Percentiles rank a stretch among this genome's conserved stretches.
These are phyloP conservation scores for Lasiodiplodia gonubiensis DNA, from an alignment of 2,329 filamentous ascomycete species.

Conservation along the genomic window DNA sequence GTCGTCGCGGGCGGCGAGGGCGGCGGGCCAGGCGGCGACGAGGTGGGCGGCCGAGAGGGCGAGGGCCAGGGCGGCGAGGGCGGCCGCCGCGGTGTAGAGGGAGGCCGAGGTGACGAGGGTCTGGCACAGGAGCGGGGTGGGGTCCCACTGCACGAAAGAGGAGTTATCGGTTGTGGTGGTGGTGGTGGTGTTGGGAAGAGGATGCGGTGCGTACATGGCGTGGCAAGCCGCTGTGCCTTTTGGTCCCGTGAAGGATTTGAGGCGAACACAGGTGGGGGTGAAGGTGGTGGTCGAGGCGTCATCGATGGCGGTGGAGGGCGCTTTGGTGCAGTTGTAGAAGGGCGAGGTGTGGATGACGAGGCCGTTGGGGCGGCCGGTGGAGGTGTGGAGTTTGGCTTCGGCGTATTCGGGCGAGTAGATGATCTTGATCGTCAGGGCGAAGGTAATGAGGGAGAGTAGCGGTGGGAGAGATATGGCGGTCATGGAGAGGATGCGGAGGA, in stretches of 20 bases:
- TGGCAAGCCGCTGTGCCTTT: slow-evolving; percentile 9
- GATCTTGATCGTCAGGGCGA: slow-evolving; percentile 3
- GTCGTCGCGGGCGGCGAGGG: slow-evolving; percentile 3
- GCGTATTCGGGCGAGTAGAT: slow-evolving; percentile 16
- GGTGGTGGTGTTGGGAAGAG: too few species aligned
- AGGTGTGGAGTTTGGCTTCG: background rate
- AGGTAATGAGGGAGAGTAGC: slow-evolving; percentile 16
- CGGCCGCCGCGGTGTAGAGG: slow-evolving; percentile 8
- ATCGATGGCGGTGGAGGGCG: slow-evolving; percentile 9
- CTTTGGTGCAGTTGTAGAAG: slow-evolving; percentile 25
- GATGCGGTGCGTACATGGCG: background rate
- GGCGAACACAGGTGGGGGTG: background rate
- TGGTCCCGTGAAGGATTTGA: slow-evolving; percentile 10
- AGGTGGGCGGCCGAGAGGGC: background rate
- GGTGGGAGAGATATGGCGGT: slow-evolving; percentile 3
- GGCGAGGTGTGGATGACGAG: slow-evolving; percentile 10
- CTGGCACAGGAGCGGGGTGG: slow-evolving; percentile 9
- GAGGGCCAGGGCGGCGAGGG: slow-evolving; percentile 5
- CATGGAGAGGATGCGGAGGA: slow-evolving; percentile 10
- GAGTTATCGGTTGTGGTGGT: too few species aligned
- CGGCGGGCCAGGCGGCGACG: background rate
- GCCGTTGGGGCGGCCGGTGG: slow-evolving; percentile 2
- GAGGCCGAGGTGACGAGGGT: slow-evolving; percentile 11
- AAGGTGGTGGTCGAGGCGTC: background rate
- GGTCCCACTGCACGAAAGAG: too few species aligned